phyloP scores from a whole-genome alignment of 306 rosid species.

The Citrullus amarus region DNA sequence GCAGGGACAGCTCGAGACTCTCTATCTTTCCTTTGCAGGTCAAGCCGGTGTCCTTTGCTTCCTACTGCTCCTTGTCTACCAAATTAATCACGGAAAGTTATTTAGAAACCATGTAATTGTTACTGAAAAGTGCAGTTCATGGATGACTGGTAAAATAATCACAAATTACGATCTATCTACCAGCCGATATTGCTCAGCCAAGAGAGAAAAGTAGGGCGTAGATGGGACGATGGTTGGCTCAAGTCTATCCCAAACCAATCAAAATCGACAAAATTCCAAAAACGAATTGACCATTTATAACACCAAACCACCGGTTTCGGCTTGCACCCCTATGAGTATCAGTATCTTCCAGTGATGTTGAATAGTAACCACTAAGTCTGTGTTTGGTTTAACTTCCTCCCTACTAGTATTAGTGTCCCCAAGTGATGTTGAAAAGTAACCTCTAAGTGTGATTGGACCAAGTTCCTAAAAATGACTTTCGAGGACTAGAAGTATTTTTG shows the following conservation, averaged over 20 bases:
- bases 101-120: neutral
- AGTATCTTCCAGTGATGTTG: neutral
- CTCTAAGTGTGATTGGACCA: neutral
- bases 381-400: neutral
- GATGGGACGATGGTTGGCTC: neutral
- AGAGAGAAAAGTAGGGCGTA: neutral
- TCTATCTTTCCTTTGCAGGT: conserved; percentile 63
- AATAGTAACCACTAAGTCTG: neutral
- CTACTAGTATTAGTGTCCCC: neutral
- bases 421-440: neutral
- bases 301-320: neutral
- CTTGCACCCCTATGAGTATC: neutral
- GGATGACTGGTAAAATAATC: neutral
- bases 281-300: neutral
- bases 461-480: neutral
- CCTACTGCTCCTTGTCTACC: conserved; percentile 83
- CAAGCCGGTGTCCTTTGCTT: conserved; percentile 68
- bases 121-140: neutral
- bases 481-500: neutral
- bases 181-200: neutral
- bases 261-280: neutral
- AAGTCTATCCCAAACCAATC: neutral
- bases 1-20: conserved; percentile 94
- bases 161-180: neutral
- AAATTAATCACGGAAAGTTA: conserved; percentile 13